These are phyloP conservation scores for Saturnispora bothae DNA, from an alignment of 805 yeast species.

Conservation along the genomic window DNA sequence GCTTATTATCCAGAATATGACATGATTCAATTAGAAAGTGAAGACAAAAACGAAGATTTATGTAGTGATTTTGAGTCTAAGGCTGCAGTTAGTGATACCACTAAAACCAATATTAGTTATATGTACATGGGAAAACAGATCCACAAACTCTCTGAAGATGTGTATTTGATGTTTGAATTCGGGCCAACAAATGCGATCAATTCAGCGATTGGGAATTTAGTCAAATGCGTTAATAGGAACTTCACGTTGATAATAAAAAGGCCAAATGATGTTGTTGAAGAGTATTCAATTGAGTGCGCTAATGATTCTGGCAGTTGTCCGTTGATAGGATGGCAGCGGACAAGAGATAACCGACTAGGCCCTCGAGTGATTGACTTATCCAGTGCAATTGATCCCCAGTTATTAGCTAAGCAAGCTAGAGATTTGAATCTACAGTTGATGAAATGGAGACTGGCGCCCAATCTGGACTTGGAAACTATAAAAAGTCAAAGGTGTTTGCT, in stretches of 20 bases:
- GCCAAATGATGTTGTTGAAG: conserved; percentile 5
- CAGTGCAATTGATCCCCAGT: conserved; percentile 65
- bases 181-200: background rate
- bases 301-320: background rate
- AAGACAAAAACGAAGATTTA: conserved; percentile 8
- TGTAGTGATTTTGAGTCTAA: background rate
- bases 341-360: conserved; percentile 55
- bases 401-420: conserved; percentile 83
- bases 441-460: conserved; percentile 95
- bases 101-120: background rate
- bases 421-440: conserved; percentile 83
- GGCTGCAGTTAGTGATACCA: background rate
- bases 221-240: too few relatives aligned
- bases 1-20: conserved; percentile 44
- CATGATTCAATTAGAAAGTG: conserved; percentile 12
- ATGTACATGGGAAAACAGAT: background rate
- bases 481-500: conserved; percentile 54
- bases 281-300: conserved; percentile 6
- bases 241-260: conserved; percentile 21
- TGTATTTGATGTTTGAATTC: background rate
- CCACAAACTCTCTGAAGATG: background rate
- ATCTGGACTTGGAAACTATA: conserved; percentile 57
- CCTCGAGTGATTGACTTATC: conserved; percentile 83
- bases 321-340: conserved; percentile 83
- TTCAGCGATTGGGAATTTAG: conserved; percentile 15